Evolutionary conservation across 768 basidiomycete genomes (phyloP), one percentile per base, ranked within the genome.

Genomic region (Rubroboletus pulcherrimus): DNA sequence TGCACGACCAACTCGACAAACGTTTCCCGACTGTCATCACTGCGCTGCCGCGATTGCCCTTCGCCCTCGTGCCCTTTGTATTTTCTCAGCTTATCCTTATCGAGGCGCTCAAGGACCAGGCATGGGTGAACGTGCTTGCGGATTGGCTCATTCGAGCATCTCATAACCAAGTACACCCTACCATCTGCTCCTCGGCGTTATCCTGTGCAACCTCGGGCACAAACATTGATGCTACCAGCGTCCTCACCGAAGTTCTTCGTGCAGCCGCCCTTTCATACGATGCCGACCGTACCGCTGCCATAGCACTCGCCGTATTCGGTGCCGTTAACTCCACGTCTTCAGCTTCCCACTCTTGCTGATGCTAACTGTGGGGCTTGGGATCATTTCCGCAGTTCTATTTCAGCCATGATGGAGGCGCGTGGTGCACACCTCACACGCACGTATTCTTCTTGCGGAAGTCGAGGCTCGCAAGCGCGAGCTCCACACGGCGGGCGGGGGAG

Each of bases 11-110:
- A n/a, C 56, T 57, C 24, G 73, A 34, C 56, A 54, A 19, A 21
- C 75, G 77, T 41, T 91, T 91, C 68, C 93, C 92, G 0, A 93
- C 89, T 1, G 76, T 88, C 57, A 77, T 80, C 67, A 81, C 81
- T 10, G 81, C 84, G 21, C 73, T 86, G 24, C 79, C 83, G 0
- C 81, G 86, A 19, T 77, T 95, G 0, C 95, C 93, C 0, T 84
- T 93, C 56, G 79, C 84, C 12, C 82, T 97, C 7, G 75, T 97
- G 15, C 92, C 92, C 0, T 98, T 98, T 66, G 91, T 93, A 1
- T 93, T 98, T 67, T 86, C 89, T 1, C 93, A 95, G 71, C 98
- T 98, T 74, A 92, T 98, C 61, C 82, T 98, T 54, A 91, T 96
- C 55, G 89, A 95, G 66, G 89, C 80, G 0, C 79, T 98, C 7